Base-by-base conservation (phyloP, 148 eudicot species). In the Chenopodium album region DNA sequence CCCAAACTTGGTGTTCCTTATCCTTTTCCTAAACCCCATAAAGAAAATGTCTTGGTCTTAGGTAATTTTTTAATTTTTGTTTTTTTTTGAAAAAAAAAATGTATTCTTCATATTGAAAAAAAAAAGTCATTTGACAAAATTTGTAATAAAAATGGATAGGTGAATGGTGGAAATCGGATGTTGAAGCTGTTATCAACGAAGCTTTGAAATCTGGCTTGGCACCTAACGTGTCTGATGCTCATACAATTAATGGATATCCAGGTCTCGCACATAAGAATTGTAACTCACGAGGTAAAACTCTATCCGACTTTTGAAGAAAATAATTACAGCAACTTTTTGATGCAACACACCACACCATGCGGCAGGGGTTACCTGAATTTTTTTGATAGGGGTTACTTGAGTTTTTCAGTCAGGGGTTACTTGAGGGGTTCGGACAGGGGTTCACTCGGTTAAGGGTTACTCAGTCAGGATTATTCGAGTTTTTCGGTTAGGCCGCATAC, bases 21-120 rank as follows among this genome's bases (percentile, higher is more conserved):
- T 32, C 81, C 81, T 31, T 79, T 69, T 37, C 75, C 81, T 4
- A 69, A 31, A 20, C 81, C 81, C 56, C 63, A 67, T n/a, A 56
- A 56, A 19, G 62, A 56, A 56, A 56, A 56, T 56, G 62, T 56
- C 62, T 4, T 56, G 20, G 62, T 56, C 22, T 56, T 56, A 56
- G 62, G 62, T 56, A 56, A 3, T 14, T 0, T 52, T 9, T 52
- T 12, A 23, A 23, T 52, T 2, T 52, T 31, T 31, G 1, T 1
- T 31, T 29, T 29, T 31, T 54, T 54, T 9, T 1, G 32, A 9
- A 10, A 48, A 48, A 10, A 10, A 48, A 48, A 48, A 50, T 9
- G 12, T 50, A 41, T 41, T 6, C 44, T 41, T 41, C 44, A 6
- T 5, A 41, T 41, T 41, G 44, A 41, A 41, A 31, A 31, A 31